Base-by-base conservation (phyloP, 2,329 filamentous ascomycete species). In the Botrytis fragariae region DNA sequence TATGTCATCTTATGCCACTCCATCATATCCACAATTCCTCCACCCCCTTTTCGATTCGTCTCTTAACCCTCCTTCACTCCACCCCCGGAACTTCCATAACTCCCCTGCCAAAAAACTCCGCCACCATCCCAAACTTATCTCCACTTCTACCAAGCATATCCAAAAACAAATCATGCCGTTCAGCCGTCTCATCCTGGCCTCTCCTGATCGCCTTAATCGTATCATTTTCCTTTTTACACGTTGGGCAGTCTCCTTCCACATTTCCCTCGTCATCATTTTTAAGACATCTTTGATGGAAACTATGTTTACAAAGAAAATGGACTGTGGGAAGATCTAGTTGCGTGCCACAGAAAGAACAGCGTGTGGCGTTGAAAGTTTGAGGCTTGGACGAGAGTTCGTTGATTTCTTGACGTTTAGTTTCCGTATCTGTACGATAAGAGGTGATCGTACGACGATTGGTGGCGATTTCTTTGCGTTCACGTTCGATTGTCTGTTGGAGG, bases 271-370 rank as follows among this genome's bases (percentile, higher is more conserved):
- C 77, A 22, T 74, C 77, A 32, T 77, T 75, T 74, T 79, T 77
- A 60, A 99, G 84, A 82, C 95, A 99, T 63, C 93, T 88, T 83
- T 97, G 93, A 81, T 99, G 96, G 86, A 98, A 99, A 74, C 92
- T 95, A 82, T 99, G 96, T 82, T 97, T 97, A 85, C 96, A 99
- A 76, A 99, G 83, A 82, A 99, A 99, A 81, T 99, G 96, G 65
- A 99, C 95, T 0, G 91, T 93, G 0, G 96, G 96, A 20, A 98
- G 85, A 77, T 98, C 95, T 29, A 98, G 86, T 39, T 89, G 87
- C 54, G 74, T 74, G 4, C 90, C 88, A 81, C 96, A 99, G 69
- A 92, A 91, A 42, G 92, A 91, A 81, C 96, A 99, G 69, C 96
- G 89, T 48, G 94, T 95, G 0, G 94, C 91, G 81, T 97, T 93